A percentile compares a stretch with the other conserved stretches of the same genome.
phyloP scores from a whole-genome alignment of 2,329 filamentous ascomycete species.

The Tolypocladium ophioglossoides region DNA sequence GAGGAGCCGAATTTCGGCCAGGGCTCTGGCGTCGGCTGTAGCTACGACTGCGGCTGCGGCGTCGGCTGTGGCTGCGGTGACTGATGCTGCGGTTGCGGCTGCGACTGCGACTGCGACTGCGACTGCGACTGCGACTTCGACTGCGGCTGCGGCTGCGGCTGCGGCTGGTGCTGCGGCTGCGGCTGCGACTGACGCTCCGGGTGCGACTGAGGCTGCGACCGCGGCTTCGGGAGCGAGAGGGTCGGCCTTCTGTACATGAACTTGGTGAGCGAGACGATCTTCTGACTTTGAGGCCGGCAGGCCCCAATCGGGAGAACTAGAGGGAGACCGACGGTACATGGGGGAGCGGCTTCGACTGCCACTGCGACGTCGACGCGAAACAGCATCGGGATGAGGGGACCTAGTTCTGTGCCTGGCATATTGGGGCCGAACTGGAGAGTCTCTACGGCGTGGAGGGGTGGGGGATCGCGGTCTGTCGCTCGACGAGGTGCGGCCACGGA shows the following conservation, averaged over 20 bases:
- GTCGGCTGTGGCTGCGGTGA: constrained; percentile 8
- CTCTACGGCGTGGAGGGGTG: constrained; percentile 22
- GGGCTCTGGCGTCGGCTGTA: constrained; percentile 1
- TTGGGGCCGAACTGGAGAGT: constrained; percentile 19
- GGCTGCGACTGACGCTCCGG: neutral
- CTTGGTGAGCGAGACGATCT: constrained; percentile 38
- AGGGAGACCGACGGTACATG: constrained; percentile 18
- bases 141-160: constrained; percentile 1
- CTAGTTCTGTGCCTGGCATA: constrained; percentile 28
- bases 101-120: constrained; percentile 10
- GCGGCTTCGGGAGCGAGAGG: constrained; percentile 30
- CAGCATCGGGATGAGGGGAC: constrained; percentile 21
- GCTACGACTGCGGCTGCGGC: constrained; percentile 2
- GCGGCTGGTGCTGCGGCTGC: neutral
- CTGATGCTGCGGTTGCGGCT: neutral
- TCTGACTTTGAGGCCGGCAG: constrained; percentile 38
- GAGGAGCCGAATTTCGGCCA: neutral
- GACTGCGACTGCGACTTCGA: constrained; percentile 3
- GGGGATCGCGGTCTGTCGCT: constrained; percentile 19
- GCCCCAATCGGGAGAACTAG: constrained; percentile 23
- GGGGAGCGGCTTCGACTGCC: constrained; percentile 11
- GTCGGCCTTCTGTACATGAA: constrained; percentile 30
- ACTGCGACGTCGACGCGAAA: constrained; percentile 12
- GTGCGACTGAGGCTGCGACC: constrained; percentile 17
- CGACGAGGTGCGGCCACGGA: constrained; percentile 21